Base-by-base conservation (phyloP, 139 green algal species). In the Chlamydomonas asymmetrica region DNA sequence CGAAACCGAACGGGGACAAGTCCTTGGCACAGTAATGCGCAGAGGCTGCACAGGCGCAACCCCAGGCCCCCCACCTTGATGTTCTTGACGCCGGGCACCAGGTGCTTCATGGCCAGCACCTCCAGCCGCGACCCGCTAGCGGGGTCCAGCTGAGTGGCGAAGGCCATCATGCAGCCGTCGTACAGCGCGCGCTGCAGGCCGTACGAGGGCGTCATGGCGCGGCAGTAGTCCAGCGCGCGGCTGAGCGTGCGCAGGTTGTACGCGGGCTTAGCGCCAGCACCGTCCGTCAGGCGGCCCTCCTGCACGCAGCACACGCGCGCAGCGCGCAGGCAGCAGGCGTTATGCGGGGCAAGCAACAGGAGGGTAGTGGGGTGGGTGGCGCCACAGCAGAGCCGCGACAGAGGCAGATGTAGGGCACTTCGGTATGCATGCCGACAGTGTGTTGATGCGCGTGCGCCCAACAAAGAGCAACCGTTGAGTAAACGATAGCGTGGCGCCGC, bases 211-310 rank as follows among this genome's bases (percentile, higher is more conserved):
- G 91, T 61, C 3, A 89, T 88, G 5, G 73, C 57, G 4, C 85
- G 81, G 0, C 88, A 84, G 72, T 98, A 99, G 84, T 97, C 90
- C 54, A 99, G 84, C 0, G 94, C 89, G 4, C 97, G 90, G 65
- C 86, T 92, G 27, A 99, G 90, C 7, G 96, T 98, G 75, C 97
- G 88, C 72, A 99, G 87, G 79, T 85, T 97, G 88, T 97, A 99
- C 34, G 87, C 80, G 1, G 96, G 96, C 64, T 90, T 91, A 61
- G 91, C 82, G 13, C 94, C 93, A 0, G 90, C 95, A 37, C 94
- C 90, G 78, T 99, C 97, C 31, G 86, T 83, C 29, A 97, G 84
- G 0, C 61, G 84, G 1, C 35, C 35, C 22, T 92, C 88, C 84
- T 95, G 88, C 34, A 75, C 29, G 48, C n/a, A 60, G 3, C 27